These are phyloP conservation scores for Aspergillus pseudotamarii DNA, from an alignment of 2,329 filamentous ascomycete genomes.

Conservation along the genomic window DNA sequence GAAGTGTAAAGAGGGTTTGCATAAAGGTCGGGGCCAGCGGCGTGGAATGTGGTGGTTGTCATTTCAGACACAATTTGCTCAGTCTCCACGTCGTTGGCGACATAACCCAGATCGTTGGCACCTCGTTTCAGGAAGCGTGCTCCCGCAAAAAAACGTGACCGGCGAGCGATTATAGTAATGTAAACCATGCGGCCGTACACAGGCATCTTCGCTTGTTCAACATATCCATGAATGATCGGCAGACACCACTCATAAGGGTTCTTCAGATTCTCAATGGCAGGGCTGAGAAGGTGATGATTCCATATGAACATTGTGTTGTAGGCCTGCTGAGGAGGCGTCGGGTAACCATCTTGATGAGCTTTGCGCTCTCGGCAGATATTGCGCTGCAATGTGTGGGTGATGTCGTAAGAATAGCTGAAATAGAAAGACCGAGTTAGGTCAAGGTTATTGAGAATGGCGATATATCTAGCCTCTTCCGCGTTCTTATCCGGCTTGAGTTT, in stretches of 20 bases:
- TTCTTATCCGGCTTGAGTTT: constrained; percentile 79
- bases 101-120: constrained; percentile 90
- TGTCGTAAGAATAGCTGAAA: constrained; percentile 97
- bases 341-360: constrained; percentile 66
- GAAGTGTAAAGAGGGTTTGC: constrained; percentile 92
- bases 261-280: constrained; percentile 69
- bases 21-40: constrained; percentile 80
- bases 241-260: constrained; percentile 95
- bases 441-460: constrained; percentile 85
- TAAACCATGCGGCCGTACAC: constrained; percentile 89
- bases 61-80: constrained; percentile 98
- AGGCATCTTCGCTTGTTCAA: constrained; percentile 82
- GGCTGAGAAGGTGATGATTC: constrained; percentile 87
- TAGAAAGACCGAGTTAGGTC: constrained; percentile 93
- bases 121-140: constrained; percentile 93
- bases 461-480: constrained; percentile 84
- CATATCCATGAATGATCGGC: constrained; percentile 92
- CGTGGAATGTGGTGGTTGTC: constrained; percentile 92
- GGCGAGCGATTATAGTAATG: constrained; percentile 88
- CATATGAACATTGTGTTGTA: constrained; percentile 97
- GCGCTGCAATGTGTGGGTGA: constrained; percentile 87
- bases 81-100: constrained; percentile 98
- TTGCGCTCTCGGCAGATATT: constrained; percentile 83
- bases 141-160: constrained; percentile 91
- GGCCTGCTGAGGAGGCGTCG: constrained; percentile 70